Conservation (phyloP, 768 basidiomycete species). For the Amanita brunnescens region DNA sequence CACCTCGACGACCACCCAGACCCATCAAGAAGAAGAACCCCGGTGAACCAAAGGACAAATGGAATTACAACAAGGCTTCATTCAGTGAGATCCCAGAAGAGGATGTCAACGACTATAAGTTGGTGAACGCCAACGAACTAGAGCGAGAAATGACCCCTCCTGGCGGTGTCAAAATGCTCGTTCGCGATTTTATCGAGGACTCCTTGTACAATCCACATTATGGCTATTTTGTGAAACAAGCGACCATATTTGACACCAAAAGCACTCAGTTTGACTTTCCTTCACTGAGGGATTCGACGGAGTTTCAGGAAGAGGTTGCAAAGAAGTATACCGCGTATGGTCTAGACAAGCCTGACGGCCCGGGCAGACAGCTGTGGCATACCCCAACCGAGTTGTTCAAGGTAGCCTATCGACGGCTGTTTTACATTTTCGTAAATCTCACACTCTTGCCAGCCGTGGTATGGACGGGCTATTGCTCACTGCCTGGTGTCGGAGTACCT, state of each 20-base stretch:
- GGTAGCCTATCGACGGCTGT: slow-evolving; percentile 36
- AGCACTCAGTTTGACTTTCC: slow-evolving; percentile 60
- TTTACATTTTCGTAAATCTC: slow-evolving; percentile 3
- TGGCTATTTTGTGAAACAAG: slow-evolving; percentile 93
- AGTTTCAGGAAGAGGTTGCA: slow-evolving; percentile 81
- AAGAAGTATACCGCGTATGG: slow-evolving; percentile 68
- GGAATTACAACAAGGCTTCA: slow-evolving; percentile 70
- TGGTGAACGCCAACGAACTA: slow-evolving; percentile 67
- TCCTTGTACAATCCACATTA: slow-evolving; percentile 95
- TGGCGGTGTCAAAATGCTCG: slow-evolving; percentile 82
- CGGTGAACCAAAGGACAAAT: slow-evolving; percentile 42
- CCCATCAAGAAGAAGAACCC: slow-evolving; percentile 10
- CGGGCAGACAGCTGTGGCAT: slow-evolving; percentile 93
- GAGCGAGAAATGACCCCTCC: slow-evolving; percentile 54
- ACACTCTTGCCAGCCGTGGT: slow-evolving; percentile 65
- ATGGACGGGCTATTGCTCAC: slow-evolving; percentile 82
- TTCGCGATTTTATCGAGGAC: slow-evolving; percentile 95
- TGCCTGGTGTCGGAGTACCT: slow-evolving; percentile 90
- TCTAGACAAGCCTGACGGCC: slow-evolving; percentile 48
- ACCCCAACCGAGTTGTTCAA: slow-evolving; percentile 97
- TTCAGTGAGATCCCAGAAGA: slow-evolving; percentile 44
- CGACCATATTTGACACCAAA: slow-evolving; percentile 74
- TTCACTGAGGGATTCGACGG: slow-evolving; percentile 51
- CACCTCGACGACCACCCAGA: slow-evolving; percentile 10
- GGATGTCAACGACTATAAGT: slow-evolving; percentile 32